Conservation (phyloP, 2,329 filamentous ascomycete genomes). For the Colletotrichum simmondsii region DNA sequence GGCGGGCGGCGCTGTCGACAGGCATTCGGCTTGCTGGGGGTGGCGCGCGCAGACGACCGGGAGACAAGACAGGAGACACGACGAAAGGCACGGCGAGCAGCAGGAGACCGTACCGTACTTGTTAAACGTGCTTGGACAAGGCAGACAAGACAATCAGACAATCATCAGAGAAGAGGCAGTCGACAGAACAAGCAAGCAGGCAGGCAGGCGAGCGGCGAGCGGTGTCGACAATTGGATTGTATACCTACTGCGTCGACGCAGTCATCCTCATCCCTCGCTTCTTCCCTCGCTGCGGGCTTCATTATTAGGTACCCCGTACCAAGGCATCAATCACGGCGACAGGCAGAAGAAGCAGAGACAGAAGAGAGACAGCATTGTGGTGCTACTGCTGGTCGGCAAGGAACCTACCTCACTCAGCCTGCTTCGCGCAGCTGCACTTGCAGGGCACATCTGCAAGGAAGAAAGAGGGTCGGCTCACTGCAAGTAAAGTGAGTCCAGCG, state of each 20-base stretch:
- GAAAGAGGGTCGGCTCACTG: conserved; percentile 30
- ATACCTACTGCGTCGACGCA: not conserved
- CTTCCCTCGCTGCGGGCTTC: not conserved
- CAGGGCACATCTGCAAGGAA: conserved; percentile 35
- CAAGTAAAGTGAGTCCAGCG: conserved; percentile 20
- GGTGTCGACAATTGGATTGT: conserved; percentile 1
- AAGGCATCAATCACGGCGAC: not conserved
- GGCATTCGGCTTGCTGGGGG: conserved; percentile 19
- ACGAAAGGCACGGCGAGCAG: conserved; percentile 12
- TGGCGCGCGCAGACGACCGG: not conserved
- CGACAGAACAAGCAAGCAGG: not conserved
- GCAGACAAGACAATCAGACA: not conserved
- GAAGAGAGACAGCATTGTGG: not conserved
- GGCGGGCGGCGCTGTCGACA: conserved; percentile 7
- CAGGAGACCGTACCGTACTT: not conserved
- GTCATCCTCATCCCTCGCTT: not conserved
- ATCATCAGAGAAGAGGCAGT: not conserved
- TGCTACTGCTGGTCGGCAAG: not conserved
- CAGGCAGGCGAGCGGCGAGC: conserved; percentile 6
- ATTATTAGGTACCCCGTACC: no score
- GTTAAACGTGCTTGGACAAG: not conserved
- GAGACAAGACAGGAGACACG: not conserved
- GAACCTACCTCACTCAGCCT: conserved; percentile 10
- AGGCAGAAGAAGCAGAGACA: not conserved
- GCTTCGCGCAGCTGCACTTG: conserved; percentile 27